Base-by-base conservation (phyloP, 2,329 filamentous ascomycete species). In the Chaetomiaceae sp. region DNA sequence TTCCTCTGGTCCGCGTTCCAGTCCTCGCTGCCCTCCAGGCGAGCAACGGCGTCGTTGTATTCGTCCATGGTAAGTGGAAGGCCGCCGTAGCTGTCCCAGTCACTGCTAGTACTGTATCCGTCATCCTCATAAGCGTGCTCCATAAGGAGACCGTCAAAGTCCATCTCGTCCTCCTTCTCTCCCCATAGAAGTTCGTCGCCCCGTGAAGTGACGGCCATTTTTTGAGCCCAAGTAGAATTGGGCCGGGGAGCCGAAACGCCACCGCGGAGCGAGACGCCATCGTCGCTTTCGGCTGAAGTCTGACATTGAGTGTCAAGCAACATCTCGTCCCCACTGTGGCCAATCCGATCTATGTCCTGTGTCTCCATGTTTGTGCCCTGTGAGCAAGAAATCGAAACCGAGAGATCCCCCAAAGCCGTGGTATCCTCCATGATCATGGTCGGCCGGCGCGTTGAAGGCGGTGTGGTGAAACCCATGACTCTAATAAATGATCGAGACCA, bases 1-100 rank as follows among this genome's bases (percentile, higher is more conserved):
- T 59, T 63, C 11, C 49, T 55, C 46, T 69, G 66, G 34, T 68
- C 64, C 5, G 36, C 49, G n/a, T 66, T 66, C 68, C 68, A 71
- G 4, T 34, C 21, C 5, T 60, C 50, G 37, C 51, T 57, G 16
- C 60, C 59, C 13, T 61, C 56, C 9, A 63, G 40, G 20, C 43
- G 30, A 18, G 38, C 37, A 10, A 60, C 25, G 2, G 25, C n/a
- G 20, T 32, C 25, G 7, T 60, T 51, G 32, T 60, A 60, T 11
- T 63, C 59, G 21, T 43, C 48, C 3, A 58, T 33, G 23, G 51
- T 30, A 6, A 46, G 41, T 1, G 57, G 55, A 10, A 60, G 50
- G 9, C 30, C 36, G 20, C 55, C 61, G 33, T 62, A 60, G 6
- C 48, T 30, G 40, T 62, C 61, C 57, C 63, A 64, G 37, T 64